phyloP scores from a whole-genome alignment of 2,329 filamentous ascomycete genomes.

The Botrytis fabae region DNA sequence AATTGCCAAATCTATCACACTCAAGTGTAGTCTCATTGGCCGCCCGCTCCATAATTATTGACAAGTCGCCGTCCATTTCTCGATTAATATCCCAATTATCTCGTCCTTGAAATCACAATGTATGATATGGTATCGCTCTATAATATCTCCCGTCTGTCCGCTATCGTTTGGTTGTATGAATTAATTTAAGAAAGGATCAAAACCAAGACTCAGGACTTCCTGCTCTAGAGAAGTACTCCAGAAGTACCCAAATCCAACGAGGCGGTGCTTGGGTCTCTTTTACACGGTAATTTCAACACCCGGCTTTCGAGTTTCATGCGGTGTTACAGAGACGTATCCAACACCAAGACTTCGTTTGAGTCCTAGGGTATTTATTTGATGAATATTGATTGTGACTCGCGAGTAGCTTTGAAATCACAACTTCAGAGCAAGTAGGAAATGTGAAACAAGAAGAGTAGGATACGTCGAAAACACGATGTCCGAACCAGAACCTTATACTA shows the following conservation, averaged over 20 bases:
- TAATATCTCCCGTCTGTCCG: neutral
- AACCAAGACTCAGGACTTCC: constrained; percentile 3
- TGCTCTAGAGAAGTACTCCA: neutral
- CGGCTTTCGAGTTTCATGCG: constrained; percentile 13
- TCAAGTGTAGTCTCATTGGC: neutral
- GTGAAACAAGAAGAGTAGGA: constrained; percentile 1
- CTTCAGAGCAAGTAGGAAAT: neutral
- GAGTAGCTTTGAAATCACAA: neutral
- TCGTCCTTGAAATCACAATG: neutral
- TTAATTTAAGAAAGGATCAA: neutral
- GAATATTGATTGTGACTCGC: neutral
- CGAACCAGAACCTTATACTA: neutral
- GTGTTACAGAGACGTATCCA: constrained; percentile 10
- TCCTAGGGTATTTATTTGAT: too few relatives aligned
- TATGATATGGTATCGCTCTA: neutral
- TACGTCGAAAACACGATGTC: neutral
- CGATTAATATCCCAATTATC: neutral
- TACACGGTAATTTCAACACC: constrained; percentile 11
- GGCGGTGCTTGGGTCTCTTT: constrained; percentile 12
- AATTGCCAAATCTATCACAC: constrained; percentile 24
- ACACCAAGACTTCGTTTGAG: constrained; percentile 5
- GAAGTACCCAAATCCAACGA: constrained; percentile 16
- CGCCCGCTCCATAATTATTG: neutral
- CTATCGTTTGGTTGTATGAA: neutral
- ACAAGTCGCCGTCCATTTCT: constrained; percentile 6